Evolutionary conservation across 1,139 yeast genomes (phyloP).

Genomic region (Sugiyamaella xylanicola): DNA sequence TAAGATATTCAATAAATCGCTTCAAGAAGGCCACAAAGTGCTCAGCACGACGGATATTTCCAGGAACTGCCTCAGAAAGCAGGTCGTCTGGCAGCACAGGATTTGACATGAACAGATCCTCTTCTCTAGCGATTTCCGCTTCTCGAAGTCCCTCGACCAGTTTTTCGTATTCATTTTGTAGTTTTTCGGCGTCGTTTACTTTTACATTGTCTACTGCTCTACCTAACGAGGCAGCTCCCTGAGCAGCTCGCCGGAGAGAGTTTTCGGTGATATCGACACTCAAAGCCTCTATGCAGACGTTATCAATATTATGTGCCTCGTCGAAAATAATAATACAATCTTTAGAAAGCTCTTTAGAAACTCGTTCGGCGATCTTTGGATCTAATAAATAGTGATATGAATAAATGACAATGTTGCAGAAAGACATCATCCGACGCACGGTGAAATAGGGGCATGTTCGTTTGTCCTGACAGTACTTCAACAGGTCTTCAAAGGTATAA

Average conservation of each 20-base stretch:
- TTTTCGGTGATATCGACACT: constrained; percentile 89
- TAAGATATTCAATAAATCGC: constrained; percentile 88
- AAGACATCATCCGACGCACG: constrained; percentile 96
- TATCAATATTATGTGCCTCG: constrained; percentile 98
- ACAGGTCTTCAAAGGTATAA: constrained; percentile 83
- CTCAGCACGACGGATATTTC: constrained; percentile 94
- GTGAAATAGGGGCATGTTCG: constrained; percentile 96
- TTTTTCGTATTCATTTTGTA: constrained; percentile 88
- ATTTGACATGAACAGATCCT: constrained; percentile 81
- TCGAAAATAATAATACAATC: constrained; percentile 94
- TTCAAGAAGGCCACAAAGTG: constrained; percentile 92
- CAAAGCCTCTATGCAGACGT: constrained; percentile 94
- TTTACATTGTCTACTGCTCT: constrained; percentile 81
- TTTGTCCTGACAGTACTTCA: constrained; percentile 72
- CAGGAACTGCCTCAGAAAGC: constrained; percentile 92
- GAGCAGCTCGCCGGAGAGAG: constrained; percentile 71
- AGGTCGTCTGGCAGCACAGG: constrained; percentile 87
- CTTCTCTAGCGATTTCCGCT: constrained; percentile 70
- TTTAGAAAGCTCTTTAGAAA: constrained; percentile 85
- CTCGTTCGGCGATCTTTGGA: constrained; percentile 96
- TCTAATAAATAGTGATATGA: constrained; percentile 94
- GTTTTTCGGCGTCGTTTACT: constrained; percentile 73
- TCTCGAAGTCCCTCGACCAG: constrained; percentile 86
- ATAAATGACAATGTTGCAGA: constrained; percentile 90
- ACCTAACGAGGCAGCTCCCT: constrained; percentile 77